Evolutionary conservation across 1,284 basidiomycete genomes (phyloP).

Genomic region (Peniophora sp.): DNA sequence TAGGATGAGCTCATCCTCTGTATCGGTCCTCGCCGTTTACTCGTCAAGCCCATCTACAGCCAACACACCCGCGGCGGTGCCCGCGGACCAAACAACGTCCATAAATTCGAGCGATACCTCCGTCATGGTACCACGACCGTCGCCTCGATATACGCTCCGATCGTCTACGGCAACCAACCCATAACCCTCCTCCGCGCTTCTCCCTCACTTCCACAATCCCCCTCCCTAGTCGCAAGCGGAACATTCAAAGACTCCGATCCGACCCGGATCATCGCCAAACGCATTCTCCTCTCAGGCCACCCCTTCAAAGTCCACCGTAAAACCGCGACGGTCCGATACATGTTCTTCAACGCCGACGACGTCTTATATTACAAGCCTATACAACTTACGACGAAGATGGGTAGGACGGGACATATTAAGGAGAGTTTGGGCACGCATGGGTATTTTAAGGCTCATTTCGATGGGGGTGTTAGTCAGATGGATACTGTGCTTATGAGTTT

Average conservation of each 20-base stretch:
- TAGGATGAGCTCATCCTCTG: conserved; percentile 87
- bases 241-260: conserved; percentile 86
- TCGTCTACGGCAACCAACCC: conserved; percentile 82
- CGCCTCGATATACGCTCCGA: conserved; percentile 84
- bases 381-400: conserved; percentile 89
- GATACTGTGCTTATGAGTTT: conserved; percentile 89
- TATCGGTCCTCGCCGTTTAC: conserved; percentile 81
- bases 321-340: conserved; percentile 95
- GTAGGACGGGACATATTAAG: conserved; percentile 85
- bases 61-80: conserved; percentile 88
- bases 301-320: conserved; percentile 98
- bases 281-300: conserved; percentile 90
- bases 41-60: conserved; percentile 85
- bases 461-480: conserved; percentile 94
- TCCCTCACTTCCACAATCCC: no score
- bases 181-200: conserved; percentile 69
- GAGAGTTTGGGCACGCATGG: conserved; percentile 97
- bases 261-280: conserved; percentile 87
- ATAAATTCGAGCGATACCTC: conserved; percentile 95
- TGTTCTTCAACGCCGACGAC: conserved; percentile 97
- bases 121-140: conserved; percentile 77
- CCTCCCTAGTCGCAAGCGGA: conserved; percentile 86
- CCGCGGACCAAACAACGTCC: conserved; percentile 91
- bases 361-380: conserved; percentile 92
- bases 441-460: conserved; percentile 97